These are phyloP conservation scores for Chrysosporium keratinophilum DNA, from an alignment of 2,329 filamentous ascomycete species.

Conservation along the genomic window DNA sequence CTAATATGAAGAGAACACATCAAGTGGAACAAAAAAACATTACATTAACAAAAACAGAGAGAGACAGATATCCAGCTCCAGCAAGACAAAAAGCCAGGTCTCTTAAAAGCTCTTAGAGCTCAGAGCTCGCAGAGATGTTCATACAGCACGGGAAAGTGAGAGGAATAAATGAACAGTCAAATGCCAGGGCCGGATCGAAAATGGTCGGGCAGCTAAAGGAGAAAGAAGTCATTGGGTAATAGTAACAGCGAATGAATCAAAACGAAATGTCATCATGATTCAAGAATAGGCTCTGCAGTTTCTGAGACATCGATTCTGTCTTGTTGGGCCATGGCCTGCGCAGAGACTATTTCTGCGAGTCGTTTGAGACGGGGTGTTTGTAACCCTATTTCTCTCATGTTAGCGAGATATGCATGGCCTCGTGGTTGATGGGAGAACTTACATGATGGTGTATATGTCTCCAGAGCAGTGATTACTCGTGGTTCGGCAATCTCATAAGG, in stretches of 20 bases:
- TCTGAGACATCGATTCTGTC: conserved; percentile 58
- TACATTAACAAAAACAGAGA: conserved; percentile 3
- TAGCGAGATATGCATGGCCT: background rate
- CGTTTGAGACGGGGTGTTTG: conserved; percentile 93
- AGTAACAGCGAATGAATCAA: conserved; percentile 4
- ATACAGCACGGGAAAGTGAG: conserved; percentile 8
- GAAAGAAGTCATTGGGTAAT: background rate
- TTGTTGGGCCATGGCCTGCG: conserved; percentile 91
- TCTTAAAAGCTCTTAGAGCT: background rate
- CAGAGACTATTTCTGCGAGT: conserved; percentile 93
- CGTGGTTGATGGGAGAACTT: conserved; percentile 31
- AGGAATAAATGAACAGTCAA: conserved; percentile 10
- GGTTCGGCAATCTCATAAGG: conserved; percentile 98
- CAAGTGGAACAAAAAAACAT: conserved; percentile 1
- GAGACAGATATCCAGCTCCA: conserved; percentile 2
- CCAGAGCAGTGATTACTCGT: conserved; percentile 84
- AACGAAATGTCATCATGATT: conserved; percentile 3
- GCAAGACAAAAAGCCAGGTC: background rate
- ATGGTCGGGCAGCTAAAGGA: background rate
- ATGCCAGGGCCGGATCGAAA: background rate
- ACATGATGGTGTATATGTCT: conserved; percentile 98
- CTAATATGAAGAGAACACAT: background rate
- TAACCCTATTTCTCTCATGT: conserved; percentile 54
- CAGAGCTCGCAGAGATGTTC: conserved; percentile 1
- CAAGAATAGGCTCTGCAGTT: conserved; percentile 19